Conservation (phyloP, 2,329 filamentous ascomycete genomes). For the Monilinia fructicola region DNA sequence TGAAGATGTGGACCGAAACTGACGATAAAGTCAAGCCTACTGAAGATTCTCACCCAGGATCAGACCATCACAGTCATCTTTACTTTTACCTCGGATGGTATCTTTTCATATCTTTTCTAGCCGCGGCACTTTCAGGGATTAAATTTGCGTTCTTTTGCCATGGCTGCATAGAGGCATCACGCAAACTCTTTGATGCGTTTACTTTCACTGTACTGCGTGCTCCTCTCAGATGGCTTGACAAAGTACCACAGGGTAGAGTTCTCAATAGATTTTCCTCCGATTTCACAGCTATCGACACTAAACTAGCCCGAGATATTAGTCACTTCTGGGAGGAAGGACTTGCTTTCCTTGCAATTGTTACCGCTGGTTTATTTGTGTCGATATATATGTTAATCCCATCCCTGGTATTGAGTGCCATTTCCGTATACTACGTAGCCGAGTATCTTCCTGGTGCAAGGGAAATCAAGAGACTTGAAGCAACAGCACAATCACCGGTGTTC, state of each 20-base stretch:
- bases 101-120: neutral
- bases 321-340: neutral
- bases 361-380: constrained; percentile 62
- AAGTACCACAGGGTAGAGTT: neutral
- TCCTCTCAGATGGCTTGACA: neutral
- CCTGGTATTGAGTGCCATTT: constrained; percentile 55
- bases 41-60: too few relatives aligned
- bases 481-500: constrained; percentile 74
- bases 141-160: neutral
- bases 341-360: constrained; percentile 5
- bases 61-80: too few relatives aligned
- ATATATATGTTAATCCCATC: constrained; percentile 64
- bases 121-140: neutral
- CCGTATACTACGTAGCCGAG: constrained; percentile 55
- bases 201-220: neutral
- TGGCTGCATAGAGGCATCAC: neutral
- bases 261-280: neutral
- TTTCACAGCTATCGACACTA: neutral
- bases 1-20: too few relatives aligned
- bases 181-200: neutral
- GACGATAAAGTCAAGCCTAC: too few relatives aligned
- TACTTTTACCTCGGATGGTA: neutral
- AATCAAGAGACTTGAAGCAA: constrained; percentile 74
- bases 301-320: neutral
- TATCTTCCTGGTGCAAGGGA: constrained; percentile 73